phyloP scores from a whole-genome alignment of 169 alveolate species.

The Plasmodium yoelii region DNA sequence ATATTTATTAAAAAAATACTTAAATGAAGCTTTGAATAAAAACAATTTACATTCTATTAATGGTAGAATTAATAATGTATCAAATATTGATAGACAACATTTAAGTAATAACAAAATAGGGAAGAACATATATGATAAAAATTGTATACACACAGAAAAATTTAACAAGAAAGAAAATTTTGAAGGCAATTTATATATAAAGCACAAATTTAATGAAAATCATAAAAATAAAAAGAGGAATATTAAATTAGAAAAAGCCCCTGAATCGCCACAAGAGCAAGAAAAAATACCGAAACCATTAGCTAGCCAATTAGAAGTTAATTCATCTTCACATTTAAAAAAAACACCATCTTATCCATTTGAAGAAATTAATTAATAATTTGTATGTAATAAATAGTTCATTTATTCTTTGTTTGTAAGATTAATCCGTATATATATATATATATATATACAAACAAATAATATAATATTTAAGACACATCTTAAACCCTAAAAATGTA shows the following conservation, averaged over 20 bases:
- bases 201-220: constrained; percentile 28
- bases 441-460: constrained; percentile 19
- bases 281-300: constrained; percentile 68
- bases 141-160: background rate
- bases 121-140: constrained; percentile 22
- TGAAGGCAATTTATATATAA: constrained; percentile 19
- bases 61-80: constrained; percentile 12
- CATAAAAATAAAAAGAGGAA: constrained; percentile 27
- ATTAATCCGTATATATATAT: constrained; percentile 11
- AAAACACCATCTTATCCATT: constrained; percentile 73
- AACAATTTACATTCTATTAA: constrained; percentile 15
- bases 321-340: constrained; percentile 40
- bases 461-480: constrained; percentile 37
- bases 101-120: constrained; percentile 13
- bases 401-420: constrained; percentile 13
- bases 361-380: constrained; percentile 55
- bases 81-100: constrained; percentile 13
- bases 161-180: constrained; percentile 1
- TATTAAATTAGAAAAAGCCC: constrained; percentile 27
- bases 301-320: constrained; percentile 67
- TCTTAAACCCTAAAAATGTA: background rate
- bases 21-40: constrained; percentile 36
- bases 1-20: constrained; percentile 56
- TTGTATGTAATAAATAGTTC: background rate
- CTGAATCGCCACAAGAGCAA: constrained; percentile 64